A percentile compares a stretch with the other conserved stretches of the same genome.
Evolutionary conservation across 2,329 filamentous ascomycete genomes (phyloP).

Genomic region (Aureobasidium namibiae): DNA sequence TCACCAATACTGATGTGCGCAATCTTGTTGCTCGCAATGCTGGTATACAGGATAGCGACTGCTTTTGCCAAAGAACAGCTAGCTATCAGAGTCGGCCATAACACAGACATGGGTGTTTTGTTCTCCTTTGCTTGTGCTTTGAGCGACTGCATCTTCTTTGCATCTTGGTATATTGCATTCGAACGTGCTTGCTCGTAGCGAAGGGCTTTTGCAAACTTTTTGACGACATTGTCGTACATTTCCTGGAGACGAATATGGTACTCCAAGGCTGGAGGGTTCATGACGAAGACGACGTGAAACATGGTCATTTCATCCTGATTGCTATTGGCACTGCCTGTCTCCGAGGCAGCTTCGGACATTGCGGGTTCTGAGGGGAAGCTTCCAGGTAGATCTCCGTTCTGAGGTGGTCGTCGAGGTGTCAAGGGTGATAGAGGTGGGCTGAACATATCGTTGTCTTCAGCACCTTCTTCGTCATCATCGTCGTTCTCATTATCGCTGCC

Average conservation of each 20-base stretch:
- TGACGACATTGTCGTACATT: constrained; percentile 81
- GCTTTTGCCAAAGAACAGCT: constrained; percentile 73
- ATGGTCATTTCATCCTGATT: constrained; percentile 67
- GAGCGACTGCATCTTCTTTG: constrained; percentile 68
- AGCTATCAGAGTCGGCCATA: constrained; percentile 64
- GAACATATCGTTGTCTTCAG: background rate
- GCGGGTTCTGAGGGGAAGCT: background rate
- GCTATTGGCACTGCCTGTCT: constrained; percentile 23
- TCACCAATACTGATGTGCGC: constrained; percentile 71
- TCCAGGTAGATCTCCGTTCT: background rate
- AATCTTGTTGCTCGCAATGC: constrained; percentile 76
- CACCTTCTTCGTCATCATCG: background rate
- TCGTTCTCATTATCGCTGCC: constrained; percentile 5
- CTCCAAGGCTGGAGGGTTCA: constrained; percentile 72
- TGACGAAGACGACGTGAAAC: constrained; percentile 94
- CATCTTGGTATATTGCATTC: constrained; percentile 87
- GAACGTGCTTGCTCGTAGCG: constrained; percentile 87
- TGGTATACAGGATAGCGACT: constrained; percentile 72
- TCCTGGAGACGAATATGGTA: constrained; percentile 64
- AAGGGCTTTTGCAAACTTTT: constrained; percentile 84
- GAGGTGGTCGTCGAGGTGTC: background rate
- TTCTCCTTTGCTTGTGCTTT: constrained; percentile 64
- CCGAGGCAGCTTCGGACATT: constrained; percentile 19
- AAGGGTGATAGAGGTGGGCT: background rate
- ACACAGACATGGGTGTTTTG: constrained; percentile 49